Evolutionary conservation across 2,329 filamentous ascomycete genomes (phyloP), one percentile per base, ranked within the genome.

Genomic region (Pseudogymnoascus sp.): DNA sequence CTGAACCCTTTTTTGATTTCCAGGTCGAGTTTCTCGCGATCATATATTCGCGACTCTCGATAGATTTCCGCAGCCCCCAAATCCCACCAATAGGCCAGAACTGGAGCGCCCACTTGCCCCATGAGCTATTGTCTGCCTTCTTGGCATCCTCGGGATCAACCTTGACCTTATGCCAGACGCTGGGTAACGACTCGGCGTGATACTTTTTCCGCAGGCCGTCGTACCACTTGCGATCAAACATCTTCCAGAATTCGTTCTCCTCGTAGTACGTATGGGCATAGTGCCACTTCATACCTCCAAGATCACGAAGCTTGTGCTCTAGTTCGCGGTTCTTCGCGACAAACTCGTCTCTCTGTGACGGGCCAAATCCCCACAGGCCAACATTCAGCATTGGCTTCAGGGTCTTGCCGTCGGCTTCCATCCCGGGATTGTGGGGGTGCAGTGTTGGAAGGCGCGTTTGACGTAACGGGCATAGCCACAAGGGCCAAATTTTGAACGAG

Each of bases 211-310:
- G 76, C 66, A 91, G 75, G 1, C 69, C 75, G 33, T 88, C 81
- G 71, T 91, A 90, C 79, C 80, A 84, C 13, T 71, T 68, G 44
- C 76, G 73, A 58, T 83, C 78, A 71, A 89, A 89, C 59, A 85
- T 77, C 35, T 75, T 68, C 85, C 86, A 89, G 74, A 89, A 91
- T 69, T 89, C 84, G 0, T 80, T 75, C 69, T 88, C 82, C n/a
- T 82, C 80, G 72, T 94, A 94, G 75, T 92, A 95, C 0, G 89
- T 88, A 69, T 93, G 88, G 2, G 90, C 90, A 73, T 96, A 95
- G 10, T 95, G 77, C 88, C 90, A 94, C 76, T 95, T 95, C 77
- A 88, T 84, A 2, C 90, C 91, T 54, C 86, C 85, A 0, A 94
- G 80, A 65, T 84, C 79, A 57, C 78, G 77, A 3, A 92, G 81